Evolutionary conservation across 805 yeast species (phyloP).

Genomic region (Yarrowia porcina): DNA sequence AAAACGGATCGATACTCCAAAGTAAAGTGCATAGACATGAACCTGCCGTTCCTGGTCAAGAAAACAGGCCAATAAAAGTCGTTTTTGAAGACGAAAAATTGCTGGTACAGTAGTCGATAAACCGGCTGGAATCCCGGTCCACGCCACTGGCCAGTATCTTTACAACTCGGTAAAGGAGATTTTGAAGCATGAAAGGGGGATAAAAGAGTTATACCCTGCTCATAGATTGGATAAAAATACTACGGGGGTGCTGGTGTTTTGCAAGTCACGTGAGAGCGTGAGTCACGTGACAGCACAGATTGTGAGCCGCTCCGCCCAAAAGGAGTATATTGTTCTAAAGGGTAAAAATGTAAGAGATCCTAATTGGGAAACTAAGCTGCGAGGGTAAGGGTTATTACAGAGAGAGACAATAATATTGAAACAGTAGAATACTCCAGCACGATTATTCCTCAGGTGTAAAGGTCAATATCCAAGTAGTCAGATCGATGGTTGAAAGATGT

Average conservation of each 20-base stretch:
- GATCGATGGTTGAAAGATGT: no score
- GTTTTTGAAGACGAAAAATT: constrained; percentile 67
- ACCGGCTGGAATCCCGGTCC: constrained; percentile 90
- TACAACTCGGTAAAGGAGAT: constrained; percentile 64
- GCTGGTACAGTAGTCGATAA: constrained; percentile 85
- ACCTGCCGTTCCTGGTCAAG: constrained; percentile 60
- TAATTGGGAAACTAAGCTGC: no score
- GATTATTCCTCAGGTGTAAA: no score
- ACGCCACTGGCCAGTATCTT: neutral
- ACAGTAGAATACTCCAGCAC: no score
- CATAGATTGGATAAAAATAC: constrained; percentile 81
- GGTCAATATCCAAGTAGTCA: no score
- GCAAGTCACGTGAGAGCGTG: constrained; percentile 68
- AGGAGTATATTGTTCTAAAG: no score
- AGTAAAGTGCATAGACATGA: constrained; percentile 87
- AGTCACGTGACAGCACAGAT: constrained; percentile 58
- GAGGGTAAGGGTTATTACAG: no score
- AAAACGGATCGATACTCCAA: constrained; percentile 76
- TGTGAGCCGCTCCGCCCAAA: constrained; percentile 61
- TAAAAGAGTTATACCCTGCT: constrained; percentile 61
- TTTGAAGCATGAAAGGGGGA: constrained; percentile 59
- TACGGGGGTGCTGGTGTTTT: constrained; percentile 80
- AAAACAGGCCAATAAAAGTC: constrained; percentile 52
- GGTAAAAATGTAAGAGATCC: no score
- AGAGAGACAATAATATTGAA: no score